A percentile compares a stretch with the other conserved stretches of the same genome.
Conservation (phyloP, 768 basidiomycete species). For the Grammothele lineata region DNA sequence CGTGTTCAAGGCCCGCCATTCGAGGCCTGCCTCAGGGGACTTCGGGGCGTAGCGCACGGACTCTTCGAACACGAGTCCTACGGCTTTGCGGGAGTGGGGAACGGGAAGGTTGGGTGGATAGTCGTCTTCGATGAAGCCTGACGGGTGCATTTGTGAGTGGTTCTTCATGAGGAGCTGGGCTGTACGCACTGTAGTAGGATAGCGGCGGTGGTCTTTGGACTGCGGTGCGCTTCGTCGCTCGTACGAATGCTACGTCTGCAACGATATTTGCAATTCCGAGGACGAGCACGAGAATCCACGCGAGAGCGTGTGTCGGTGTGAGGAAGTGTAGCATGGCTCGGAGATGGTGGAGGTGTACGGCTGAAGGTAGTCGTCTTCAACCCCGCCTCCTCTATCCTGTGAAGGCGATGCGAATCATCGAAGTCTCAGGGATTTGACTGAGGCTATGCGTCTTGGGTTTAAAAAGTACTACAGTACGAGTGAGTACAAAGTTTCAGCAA, state of each 20-base stretch:
- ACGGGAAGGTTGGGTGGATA: not conserved
- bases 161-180: not conserved
- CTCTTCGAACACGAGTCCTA: conserved; percentile 22
- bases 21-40: conserved; percentile 19
- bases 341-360: too few species aligned
- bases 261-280: not conserved
- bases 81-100: not conserved
- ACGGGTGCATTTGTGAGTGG: too few species aligned
- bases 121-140: conserved; percentile 1
- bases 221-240: not conserved
- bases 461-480: too few species aligned
- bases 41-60: conserved; percentile 26
- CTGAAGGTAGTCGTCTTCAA: too few species aligned
- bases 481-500: too few species aligned
- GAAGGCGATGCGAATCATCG: too few species aligned
- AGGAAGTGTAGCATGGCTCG: too few species aligned
- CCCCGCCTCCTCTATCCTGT: too few species aligned
- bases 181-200: not conserved
- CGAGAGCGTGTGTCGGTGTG: too few species aligned
- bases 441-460: too few species aligned
- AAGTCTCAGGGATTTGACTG: too few species aligned
- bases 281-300: not conserved
- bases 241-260: not conserved
- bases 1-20: conserved; percentile 28
- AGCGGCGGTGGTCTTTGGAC: not conserved